Evolutionary conservation across 441 rosid genomes (phyloP).

Genomic region (Jatropha multifida): DNA sequence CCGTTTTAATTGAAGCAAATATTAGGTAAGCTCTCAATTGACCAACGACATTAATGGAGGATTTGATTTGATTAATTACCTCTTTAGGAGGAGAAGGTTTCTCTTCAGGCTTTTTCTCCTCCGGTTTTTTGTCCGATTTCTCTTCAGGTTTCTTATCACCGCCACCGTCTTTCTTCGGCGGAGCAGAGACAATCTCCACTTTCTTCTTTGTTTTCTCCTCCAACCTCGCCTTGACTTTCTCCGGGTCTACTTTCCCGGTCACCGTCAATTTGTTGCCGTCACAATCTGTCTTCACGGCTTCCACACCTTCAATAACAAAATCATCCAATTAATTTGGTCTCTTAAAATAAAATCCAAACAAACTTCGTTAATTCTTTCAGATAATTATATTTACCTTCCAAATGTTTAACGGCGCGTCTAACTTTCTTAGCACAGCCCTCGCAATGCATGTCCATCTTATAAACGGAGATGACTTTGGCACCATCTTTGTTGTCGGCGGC

Average conservation of each 20-base stretch:
- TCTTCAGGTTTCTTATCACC: slow-evolving; percentile 49
- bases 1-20: slow-evolving; percentile 9
- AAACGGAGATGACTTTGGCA: slow-evolving; percentile 47
- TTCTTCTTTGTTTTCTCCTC: slow-evolving; percentile 61
- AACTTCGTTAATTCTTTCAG: not conserved
- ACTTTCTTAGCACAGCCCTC: slow-evolving; percentile 90
- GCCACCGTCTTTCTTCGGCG: slow-evolving; percentile 60
- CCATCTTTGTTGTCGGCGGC: slow-evolving; percentile 46
- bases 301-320: slow-evolving; percentile 54
- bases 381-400: slow-evolving; percentile 43
- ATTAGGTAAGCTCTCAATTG: not conserved
- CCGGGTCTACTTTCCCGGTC: slow-evolving; percentile 73
- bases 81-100: slow-evolving; percentile 56
- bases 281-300: slow-evolving; percentile 55
- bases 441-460: slow-evolving; percentile 89
- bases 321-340: not conserved
- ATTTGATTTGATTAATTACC: slow-evolving; percentile 37
- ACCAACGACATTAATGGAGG: not conserved
- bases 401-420: slow-evolving; percentile 44
- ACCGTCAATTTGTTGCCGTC: slow-evolving; percentile 66
- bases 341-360: not conserved
- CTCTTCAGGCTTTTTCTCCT: slow-evolving; percentile 50
- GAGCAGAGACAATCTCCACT: slow-evolving; percentile 71
- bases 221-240: slow-evolving; percentile 45
- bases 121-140: slow-evolving; percentile 50